Conservation (phyloP, 2,329 filamentous ascomycete species). For the Gyromitra esculenta region DNA sequence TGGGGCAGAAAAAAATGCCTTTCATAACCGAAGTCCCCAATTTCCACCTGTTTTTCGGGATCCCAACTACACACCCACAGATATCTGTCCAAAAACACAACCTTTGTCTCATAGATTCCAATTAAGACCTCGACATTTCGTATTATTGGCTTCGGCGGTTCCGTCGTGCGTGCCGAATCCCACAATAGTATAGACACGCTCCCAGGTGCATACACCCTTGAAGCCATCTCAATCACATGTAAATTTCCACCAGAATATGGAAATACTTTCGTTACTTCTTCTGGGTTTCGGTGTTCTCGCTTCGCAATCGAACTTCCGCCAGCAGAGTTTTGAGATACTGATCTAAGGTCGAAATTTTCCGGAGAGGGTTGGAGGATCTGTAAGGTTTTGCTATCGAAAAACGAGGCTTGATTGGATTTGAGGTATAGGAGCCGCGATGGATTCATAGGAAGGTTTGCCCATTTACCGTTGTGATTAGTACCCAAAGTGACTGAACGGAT, state of each 20-base stretch:
- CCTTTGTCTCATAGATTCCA: not conserved
- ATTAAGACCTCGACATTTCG: conserved; percentile 4
- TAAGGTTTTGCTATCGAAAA: conserved; percentile 6
- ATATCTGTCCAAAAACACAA: conserved; percentile 26
- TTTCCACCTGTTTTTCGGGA: not conserved
- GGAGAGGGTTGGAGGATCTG: not conserved
- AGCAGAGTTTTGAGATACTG: not conserved
- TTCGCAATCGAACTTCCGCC: not conserved
- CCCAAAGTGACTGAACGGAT: not conserved
- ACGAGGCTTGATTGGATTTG: not conserved
- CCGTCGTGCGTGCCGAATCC: not conserved
- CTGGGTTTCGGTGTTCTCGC: not conserved
- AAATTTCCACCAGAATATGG: not conserved
- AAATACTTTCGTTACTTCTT: conserved; percentile 14
- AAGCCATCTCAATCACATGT: conserved; percentile 7
- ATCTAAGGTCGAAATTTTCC: not conserved
- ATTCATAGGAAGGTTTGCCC: not conserved
- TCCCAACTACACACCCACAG: conserved; percentile 33
- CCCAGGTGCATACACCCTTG: conserved; percentile 27
- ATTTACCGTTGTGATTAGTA: not conserved
- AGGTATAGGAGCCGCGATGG: conserved; percentile 13
- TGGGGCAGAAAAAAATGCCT: conserved; percentile 34
- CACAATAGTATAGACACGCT: conserved; percentile 22
- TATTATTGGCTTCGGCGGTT: conserved; percentile 1
- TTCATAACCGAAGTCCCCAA: not conserved